Evolutionary conservation across 129 eudicot species (phyloP).

Genomic region (Ambrosia trifida): DNA sequence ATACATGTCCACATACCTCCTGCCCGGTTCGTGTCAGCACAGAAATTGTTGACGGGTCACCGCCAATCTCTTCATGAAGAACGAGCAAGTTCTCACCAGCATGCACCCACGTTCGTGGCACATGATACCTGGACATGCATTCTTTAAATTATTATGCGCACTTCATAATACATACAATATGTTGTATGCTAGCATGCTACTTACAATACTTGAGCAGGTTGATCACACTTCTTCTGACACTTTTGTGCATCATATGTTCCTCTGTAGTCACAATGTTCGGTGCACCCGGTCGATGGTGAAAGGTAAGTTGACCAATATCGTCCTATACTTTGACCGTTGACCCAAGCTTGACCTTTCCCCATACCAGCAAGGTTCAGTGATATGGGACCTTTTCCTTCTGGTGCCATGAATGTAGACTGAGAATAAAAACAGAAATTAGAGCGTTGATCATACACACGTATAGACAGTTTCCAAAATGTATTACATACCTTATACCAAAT

Average conservation of each 20-base stretch:
- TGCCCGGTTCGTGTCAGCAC: slow-evolving; percentile 46
- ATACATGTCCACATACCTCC: slow-evolving; percentile 49
- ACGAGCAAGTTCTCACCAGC: slow-evolving; percentile 70
- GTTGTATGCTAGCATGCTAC: slow-evolving; percentile 31
- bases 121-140: slow-evolving; percentile 50
- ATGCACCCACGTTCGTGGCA: slow-evolving; percentile 78
- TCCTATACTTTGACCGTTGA: slow-evolving; percentile 68
- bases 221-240: slow-evolving; percentile 72
- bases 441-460: slow-evolving; percentile 4
- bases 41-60: slow-evolving; percentile 61
- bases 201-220: slow-evolving; percentile 78
- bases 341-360: slow-evolving; percentile 89
- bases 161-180: background rate
- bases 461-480: background rate
- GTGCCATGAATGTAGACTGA: slow-evolving; percentile 62
- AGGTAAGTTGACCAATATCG: slow-evolving; percentile 77
- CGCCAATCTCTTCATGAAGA: slow-evolving; percentile 78
- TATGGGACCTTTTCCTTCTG: slow-evolving; percentile 68
- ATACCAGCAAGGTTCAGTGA: slow-evolving; percentile 66
- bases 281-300: slow-evolving; percentile 72
- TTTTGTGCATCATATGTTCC: slow-evolving; percentile 61
- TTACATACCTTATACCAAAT: slow-evolving; percentile 76
- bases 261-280: slow-evolving; percentile 63
- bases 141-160: background rate
- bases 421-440: slow-evolving; percentile 15